phyloP scores from a whole-genome alignment of 1,139 yeast genomes.

The Chernovozyma aurita region DNA sequence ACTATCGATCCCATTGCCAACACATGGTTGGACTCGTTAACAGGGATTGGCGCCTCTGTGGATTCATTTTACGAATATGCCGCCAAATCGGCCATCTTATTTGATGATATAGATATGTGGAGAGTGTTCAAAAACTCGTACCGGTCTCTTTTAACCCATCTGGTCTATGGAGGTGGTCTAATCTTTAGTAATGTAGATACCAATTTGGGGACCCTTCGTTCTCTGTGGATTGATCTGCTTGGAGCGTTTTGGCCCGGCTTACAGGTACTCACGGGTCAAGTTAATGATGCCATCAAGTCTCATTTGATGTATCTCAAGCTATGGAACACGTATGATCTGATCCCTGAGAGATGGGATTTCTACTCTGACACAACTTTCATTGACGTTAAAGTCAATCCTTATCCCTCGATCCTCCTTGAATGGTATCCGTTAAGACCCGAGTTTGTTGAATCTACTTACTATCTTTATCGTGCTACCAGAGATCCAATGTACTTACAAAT shows the following conservation, averaged over 20 bases:
- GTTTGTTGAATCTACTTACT: slow-evolving; percentile 83
- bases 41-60: slow-evolving; percentile 91
- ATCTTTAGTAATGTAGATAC: slow-evolving; percentile 59
- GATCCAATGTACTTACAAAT: slow-evolving; percentile 81
- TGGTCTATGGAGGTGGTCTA: slow-evolving; percentile 41
- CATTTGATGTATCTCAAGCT: slow-evolving; percentile 69
- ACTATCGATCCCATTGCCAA: slow-evolving; percentile 60
- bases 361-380: neutral
- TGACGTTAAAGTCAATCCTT: neutral
- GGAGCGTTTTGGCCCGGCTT: slow-evolving; percentile 89
- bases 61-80: slow-evolving; percentile 93
- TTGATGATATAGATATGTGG: slow-evolving; percentile 60
- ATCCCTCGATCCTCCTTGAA: slow-evolving; percentile 46
- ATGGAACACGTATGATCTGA: slow-evolving; percentile 75
- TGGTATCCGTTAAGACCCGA: slow-evolving; percentile 96
- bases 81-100: slow-evolving; percentile 67
- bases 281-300: slow-evolving; percentile 57
- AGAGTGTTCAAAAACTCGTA: slow-evolving; percentile 59
- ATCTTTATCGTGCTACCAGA: slow-evolving; percentile 74
- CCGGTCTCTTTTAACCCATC: slow-evolving; percentile 49
- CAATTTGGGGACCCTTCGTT: slow-evolving; percentile 44
- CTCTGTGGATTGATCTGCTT: slow-evolving; percentile 79
- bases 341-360: slow-evolving; percentile 86
- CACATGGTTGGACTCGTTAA: slow-evolving; percentile 53
- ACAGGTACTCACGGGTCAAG: slow-evolving; percentile 73